Percentiles rank a stretch among this genome's conserved stretches.
phyloP scores from a whole-genome alignment of 139 green algal species.

The Coelastrella sp. region DNA sequence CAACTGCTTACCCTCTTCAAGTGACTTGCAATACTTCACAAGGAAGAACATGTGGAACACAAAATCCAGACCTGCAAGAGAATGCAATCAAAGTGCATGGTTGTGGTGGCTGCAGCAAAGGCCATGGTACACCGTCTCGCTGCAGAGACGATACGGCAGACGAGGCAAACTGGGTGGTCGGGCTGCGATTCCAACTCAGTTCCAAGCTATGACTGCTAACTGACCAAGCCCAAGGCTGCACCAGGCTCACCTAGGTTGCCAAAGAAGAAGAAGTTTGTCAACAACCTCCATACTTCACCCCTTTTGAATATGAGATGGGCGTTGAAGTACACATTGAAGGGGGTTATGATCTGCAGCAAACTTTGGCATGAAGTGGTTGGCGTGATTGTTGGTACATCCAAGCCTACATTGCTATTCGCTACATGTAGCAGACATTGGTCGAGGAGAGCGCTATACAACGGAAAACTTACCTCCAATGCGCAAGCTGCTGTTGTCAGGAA shows the following conservation, averaged over 20 bases:
- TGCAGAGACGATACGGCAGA: no score
- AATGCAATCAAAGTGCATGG: no score
- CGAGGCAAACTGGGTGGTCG: not conserved
- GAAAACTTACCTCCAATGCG: slow-evolving; percentile 89
- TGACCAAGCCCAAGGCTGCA: no score
- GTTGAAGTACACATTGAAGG: slow-evolving; percentile 99
- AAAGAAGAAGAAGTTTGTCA: slow-evolving; percentile 99
- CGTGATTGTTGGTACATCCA: no score
- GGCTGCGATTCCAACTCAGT: no score
- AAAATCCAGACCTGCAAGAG: slow-evolving; percentile 97
- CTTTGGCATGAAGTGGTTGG: no score
- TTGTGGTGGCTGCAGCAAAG: no score
- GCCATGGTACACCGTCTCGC: no score
- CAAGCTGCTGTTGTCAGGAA: slow-evolving; percentile 96
- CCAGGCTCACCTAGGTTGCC: slow-evolving; percentile 85
- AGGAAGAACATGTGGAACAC: slow-evolving; percentile 99
- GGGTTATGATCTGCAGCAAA: slow-evolving; percentile 90
- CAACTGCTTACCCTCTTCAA: slow-evolving; percentile 96
- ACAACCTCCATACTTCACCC: slow-evolving; percentile 92
- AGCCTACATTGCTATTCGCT: no score
- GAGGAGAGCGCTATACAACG: no score
- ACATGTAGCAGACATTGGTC: no score
- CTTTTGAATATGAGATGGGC: slow-evolving; percentile 90
- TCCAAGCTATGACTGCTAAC: no score
- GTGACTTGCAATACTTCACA: slow-evolving; percentile 94